Base-by-base conservation (phyloP, 306 rosid species). In the Nissolia schottii region DNA sequence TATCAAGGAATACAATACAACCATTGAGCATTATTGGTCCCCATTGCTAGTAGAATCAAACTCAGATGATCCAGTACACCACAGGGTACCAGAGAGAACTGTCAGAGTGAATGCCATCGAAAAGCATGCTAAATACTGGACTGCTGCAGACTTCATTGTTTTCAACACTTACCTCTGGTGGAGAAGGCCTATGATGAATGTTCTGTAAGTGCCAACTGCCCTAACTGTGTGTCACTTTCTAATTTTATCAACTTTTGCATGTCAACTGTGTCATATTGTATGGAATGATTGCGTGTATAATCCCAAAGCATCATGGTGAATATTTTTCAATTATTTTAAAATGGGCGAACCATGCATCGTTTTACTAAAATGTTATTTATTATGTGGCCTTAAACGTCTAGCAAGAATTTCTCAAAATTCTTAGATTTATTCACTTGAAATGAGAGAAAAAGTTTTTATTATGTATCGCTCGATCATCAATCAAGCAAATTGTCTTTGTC, bases 1-100 rank as follows among this genome's bases (percentile, higher is more conserved):
- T 72, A 77, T 73, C 1, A 75, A 92, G 97, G 96, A 85, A 85
- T 89, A 86, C 77, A 92, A 87, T 77, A 94, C 94, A 41, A 72
- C 86, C 1, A 78, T 92, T 32, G 96, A 92, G 78, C 80, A 86
- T 77, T 92, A 92, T 23, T 89, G 97, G 97, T 82, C 94, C 4
- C 97, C 97, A 58, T 57, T 92, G 69, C 74, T 87, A 25, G 97
- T 92, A 62, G 98, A 92, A 78, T 90, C 98, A 19, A 92, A 92
- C 48, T 88, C 95, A 6, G 96, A 92, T 64, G 80, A 92, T 32
- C 96, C 93, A 14, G 80, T 82, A n/a, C 85, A 83, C 69, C 98
- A 92, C 78, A 78, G 88, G 18, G 23, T 90, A 57, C 85, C 82
- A 8, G 90, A 92, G 28, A 75, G 95, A 38, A 84, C 85, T 3